Evolutionary conservation across 23 red algal species (phyloP), one percentile per base, ranked within the genome.

Genomic region (Gracilaria caudata): DNA sequence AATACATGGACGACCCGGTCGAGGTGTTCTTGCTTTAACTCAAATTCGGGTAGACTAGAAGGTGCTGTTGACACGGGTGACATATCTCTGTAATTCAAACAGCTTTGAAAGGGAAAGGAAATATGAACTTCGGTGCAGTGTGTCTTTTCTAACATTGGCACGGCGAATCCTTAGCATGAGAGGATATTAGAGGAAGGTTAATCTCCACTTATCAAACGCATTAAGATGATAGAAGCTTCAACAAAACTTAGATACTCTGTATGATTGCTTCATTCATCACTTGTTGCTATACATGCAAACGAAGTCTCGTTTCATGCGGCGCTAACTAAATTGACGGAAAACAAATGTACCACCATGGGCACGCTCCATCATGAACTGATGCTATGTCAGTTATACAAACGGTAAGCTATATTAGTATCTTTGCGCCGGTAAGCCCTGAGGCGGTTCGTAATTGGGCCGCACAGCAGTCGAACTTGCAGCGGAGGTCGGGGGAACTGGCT

Each of bases 1-100:
- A 86, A 58, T 86, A 86, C 41, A 54, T 86, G 60, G 65, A 86
- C 24, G 70, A 75, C 24, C 70, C 70, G 21, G 70, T 75, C 40
- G 70, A 75, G 13, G 70, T 75, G 39, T 75, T 41, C 24, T 75
- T 43, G 70, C 19, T 75, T 5, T 75, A 47, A 75, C 21, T 24
- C 70, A 71, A 66, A 1, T 4, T 37, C 36, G 12, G 19, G 7
- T 10, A 36, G 19, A 30, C 8, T 35, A 30, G 7, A n/a, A 6
- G 29, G 6, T 26, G 8, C 29, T 33, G 29, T 66, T 35, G 13
- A 3, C 29, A 7, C 32, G 3, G 49, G 49, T 53, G 49, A 17
- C 13, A 16, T 17, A 53, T 17, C 13, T 2, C 49, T 4, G n/a
- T n/a, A n/a, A n/a, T n/a, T n/a, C n/a, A n/a, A n/a, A n/a, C n/a